Percentiles rank a stretch among this genome's conserved stretches.
These are phyloP conservation scores for Primulina eburnea DNA, from an alignment of 257 asterid species.

Conservation along the genomic window DNA sequence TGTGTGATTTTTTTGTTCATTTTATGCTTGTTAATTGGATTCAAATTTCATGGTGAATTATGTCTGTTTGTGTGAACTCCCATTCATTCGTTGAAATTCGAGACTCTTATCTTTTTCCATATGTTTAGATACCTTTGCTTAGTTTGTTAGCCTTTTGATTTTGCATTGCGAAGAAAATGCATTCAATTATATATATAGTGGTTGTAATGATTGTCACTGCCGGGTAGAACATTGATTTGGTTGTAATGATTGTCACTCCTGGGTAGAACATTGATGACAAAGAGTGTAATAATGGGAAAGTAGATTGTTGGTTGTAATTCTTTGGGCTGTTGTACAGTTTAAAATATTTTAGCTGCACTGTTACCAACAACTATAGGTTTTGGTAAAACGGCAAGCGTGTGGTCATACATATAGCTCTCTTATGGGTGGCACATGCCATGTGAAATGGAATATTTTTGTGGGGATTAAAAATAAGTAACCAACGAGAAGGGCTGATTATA, in stretches of 20 bases:
- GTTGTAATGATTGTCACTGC: too few relatives aligned
- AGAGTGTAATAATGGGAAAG: too few relatives aligned
- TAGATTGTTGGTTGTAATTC: too few relatives aligned
- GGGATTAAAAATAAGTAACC: not conserved
- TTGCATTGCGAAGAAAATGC: not conserved
- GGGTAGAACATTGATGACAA: too few relatives aligned
- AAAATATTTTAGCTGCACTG: too few relatives aligned
- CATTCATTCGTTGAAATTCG: not conserved
- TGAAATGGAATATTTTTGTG: not conserved
- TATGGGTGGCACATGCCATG: not conserved
- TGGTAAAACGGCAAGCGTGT: too few relatives aligned
- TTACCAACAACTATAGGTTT: too few relatives aligned
- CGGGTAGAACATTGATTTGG: too few relatives aligned
- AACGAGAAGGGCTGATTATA: constrained; percentile 1
- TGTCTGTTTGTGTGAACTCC: not conserved
- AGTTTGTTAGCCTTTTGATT: constrained; percentile 5
- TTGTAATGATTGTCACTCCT: too few relatives aligned
- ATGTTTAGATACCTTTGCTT: not conserved
- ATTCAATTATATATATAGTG: not conserved
- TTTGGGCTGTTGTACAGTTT: too few relatives aligned
- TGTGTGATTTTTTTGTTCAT: constrained; percentile 3
- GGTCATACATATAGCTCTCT: not conserved
- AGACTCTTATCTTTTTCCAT: not conserved
- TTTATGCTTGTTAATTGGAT: constrained; percentile 9
- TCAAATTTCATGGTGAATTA: not conserved